phyloP scores from a whole-genome alignment of 2,329 filamentous ascomycete species.

The Escovopsis sp. region DNA sequence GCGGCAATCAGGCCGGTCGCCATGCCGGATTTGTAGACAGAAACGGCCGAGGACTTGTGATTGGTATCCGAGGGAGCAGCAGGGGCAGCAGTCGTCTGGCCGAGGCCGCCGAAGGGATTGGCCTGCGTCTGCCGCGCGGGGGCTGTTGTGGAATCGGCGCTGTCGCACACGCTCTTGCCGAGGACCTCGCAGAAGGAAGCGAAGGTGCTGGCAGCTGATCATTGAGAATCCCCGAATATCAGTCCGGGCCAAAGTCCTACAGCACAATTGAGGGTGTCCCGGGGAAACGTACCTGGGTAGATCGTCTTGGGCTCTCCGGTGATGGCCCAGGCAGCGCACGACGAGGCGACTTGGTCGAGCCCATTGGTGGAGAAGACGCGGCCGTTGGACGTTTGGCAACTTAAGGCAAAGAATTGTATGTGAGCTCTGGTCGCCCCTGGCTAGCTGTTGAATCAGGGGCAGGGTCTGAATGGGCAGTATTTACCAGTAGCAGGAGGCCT shows the following conservation, averaged over 20 bases:
- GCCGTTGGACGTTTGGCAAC: constrained; percentile 10
- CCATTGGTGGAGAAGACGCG: constrained; percentile 15
- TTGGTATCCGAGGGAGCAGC: background rate
- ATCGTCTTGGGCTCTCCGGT: constrained; percentile 13
- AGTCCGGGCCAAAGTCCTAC: constrained; percentile 1
- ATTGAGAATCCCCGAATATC: no score
- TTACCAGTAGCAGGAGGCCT: constrained; percentile 20
- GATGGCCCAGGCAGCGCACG: constrained; percentile 15
- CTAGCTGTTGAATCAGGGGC: no score
- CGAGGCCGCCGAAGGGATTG: background rate
- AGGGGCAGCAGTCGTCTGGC: background rate
- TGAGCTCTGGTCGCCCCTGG: no score
- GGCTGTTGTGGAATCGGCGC: constrained; percentile 6
- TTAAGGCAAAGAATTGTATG: constrained; percentile 4
- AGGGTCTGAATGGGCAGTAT: constrained; percentile 1
- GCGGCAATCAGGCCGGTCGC: constrained; percentile 11
- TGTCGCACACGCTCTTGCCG: constrained; percentile 11
- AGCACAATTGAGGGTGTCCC: no score
- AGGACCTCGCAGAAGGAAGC: constrained; percentile 16
- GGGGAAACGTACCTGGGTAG: constrained; percentile 10
- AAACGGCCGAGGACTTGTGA: constrained; percentile 7
- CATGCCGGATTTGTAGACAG: constrained; percentile 8
- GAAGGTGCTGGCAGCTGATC: constrained; percentile 15
- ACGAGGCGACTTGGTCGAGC: constrained; percentile 15
- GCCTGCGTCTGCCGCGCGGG: no score